Conservation (phyloP, 305 asterid genomes). For the Petunia hybrid region DNA sequence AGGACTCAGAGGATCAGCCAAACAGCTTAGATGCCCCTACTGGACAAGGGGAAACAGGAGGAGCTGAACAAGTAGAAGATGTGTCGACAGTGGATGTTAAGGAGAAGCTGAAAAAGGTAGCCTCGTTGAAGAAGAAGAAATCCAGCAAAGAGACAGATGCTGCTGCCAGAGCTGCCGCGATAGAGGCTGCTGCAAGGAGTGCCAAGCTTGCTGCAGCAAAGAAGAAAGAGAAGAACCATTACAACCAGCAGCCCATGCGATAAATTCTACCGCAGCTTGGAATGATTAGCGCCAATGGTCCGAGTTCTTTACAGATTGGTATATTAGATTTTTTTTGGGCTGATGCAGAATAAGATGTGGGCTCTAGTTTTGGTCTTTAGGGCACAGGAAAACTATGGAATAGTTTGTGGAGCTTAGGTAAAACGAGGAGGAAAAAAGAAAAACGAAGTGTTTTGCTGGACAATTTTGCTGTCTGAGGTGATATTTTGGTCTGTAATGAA, state of each 20-base stretch:
- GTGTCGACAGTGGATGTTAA: constrained; percentile 67
- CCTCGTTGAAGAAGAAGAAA: constrained; percentile 81
- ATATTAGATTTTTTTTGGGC: not conserved
- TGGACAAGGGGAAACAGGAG: constrained; percentile 47
- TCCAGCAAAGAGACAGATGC: constrained; percentile 75
- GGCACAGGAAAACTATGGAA: not conserved
- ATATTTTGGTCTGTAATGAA: too few species aligned
- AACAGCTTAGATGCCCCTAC: constrained; percentile 41
- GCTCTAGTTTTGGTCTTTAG: constrained; percentile 21
- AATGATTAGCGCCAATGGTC: constrained; percentile 26
- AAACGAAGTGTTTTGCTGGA: not conserved
- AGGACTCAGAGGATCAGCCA: constrained; percentile 64
- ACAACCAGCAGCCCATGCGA: constrained; percentile 89
- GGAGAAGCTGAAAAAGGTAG: constrained; percentile 77
- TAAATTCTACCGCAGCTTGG: constrained; percentile 41
- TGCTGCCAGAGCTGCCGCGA: constrained; percentile 84
- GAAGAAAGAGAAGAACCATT: constrained; percentile 93
- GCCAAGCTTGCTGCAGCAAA: constrained; percentile 87
- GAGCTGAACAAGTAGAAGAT: constrained; percentile 57
- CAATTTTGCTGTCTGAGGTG: constrained; percentile 13
- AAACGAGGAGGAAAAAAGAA: not conserved
- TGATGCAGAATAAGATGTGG: constrained; percentile 23
- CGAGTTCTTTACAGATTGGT: constrained; percentile 26
- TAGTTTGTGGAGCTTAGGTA: constrained; percentile 1
- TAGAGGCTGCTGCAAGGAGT: constrained; percentile 89